phyloP scores from a whole-genome alignment of 345 rosid genomes.

The Melastoma malabathricum region DNA sequence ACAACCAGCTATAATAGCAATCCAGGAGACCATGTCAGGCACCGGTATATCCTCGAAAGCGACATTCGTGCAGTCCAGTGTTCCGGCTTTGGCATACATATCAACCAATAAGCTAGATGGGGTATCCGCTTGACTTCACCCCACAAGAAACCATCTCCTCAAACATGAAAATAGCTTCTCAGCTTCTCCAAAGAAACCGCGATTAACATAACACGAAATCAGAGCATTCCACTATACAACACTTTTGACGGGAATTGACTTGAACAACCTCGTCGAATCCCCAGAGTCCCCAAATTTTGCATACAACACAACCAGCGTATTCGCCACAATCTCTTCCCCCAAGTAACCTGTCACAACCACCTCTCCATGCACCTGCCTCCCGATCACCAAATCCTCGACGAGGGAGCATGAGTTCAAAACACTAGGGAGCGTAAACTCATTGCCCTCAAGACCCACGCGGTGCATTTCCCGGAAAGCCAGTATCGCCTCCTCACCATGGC shows the following conservation, averaged over 20 bases:
- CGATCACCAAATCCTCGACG: conserved; percentile 25
- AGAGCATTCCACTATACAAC: conserved; percentile 54
- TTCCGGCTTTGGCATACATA: conserved; percentile 50
- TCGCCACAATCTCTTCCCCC: conserved; percentile 41
- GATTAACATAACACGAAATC: conserved; percentile 41
- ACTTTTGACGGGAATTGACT: conserved; percentile 26
- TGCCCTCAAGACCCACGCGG: conserved; percentile 34
- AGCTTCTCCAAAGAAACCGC: conserved; percentile 26
- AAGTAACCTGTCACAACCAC: conserved; percentile 41
- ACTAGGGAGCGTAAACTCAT: conserved; percentile 45
- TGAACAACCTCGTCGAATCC: conserved; percentile 38
- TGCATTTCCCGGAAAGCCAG: conserved; percentile 27
- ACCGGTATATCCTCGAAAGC: conserved; percentile 27
- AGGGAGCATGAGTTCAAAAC: conserved; percentile 45
- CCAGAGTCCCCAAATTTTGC: conserved; percentile 38
- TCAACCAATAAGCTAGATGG: conserved; percentile 47
- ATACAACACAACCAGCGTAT: conserved; percentile 43
- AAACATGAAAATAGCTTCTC: conserved; percentile 34
- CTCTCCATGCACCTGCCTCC: conserved; percentile 46
- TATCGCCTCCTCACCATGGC: conserved; percentile 28
- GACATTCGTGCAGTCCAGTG: conserved; percentile 24
- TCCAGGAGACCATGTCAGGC: conserved; percentile 62
- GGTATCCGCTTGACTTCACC: conserved; percentile 44
- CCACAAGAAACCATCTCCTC: conserved; percentile 35
- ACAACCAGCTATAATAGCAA: conserved; percentile 50